phyloP scores from a whole-genome alignment of 2,329 filamentous ascomycete genomes.

The Microcyclospora tardicrescens region DNA sequence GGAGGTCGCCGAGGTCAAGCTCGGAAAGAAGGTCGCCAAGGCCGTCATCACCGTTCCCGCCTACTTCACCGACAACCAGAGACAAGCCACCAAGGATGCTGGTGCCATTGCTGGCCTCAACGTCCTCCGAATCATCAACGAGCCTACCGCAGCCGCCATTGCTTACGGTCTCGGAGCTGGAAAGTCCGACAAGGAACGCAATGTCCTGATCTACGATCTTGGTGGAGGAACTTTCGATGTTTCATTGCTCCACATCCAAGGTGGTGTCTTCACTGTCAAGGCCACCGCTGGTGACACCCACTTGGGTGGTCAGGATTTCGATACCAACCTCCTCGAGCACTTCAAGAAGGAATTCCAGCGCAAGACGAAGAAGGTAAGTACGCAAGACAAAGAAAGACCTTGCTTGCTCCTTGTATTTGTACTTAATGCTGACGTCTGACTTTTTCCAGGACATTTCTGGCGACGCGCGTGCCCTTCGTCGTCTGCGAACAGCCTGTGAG shows the following conservation, averaged over 20 bases:
- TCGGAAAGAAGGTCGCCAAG: constrained; percentile 98
- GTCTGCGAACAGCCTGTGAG: constrained; percentile 95
- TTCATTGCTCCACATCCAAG: constrained; percentile 95
- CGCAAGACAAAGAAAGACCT: too few relatives aligned
- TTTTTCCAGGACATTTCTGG: constrained; percentile 47
- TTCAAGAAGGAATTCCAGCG: constrained; percentile 90
- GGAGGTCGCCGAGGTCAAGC: constrained; percentile 95
- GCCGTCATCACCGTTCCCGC: constrained; percentile 97
- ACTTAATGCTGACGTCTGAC: background rate
- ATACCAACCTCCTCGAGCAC: constrained; percentile 87
- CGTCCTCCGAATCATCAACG: constrained; percentile 99
- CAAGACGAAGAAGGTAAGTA: constrained; percentile 54
- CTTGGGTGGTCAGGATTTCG: constrained; percentile 90
- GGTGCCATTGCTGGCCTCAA: constrained; percentile 95
- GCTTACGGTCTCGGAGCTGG: constrained; percentile 68
- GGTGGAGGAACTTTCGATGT: constrained; percentile 99
- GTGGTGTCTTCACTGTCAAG: constrained; percentile 98
- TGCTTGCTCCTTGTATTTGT: background rate
- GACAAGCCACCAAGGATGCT: constrained; percentile 98
- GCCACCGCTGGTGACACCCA: constrained; percentile 96
- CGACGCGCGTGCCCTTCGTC: constrained; percentile 84
- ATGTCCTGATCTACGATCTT: constrained; percentile 98
- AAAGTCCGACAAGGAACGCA: constrained; percentile 81
- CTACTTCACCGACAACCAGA: constrained; percentile 99
- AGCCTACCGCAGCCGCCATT: constrained; percentile 95